Conservation (phyloP, 2,329 filamentous ascomycete genomes). For the Alternaria ethzedia region DNA sequence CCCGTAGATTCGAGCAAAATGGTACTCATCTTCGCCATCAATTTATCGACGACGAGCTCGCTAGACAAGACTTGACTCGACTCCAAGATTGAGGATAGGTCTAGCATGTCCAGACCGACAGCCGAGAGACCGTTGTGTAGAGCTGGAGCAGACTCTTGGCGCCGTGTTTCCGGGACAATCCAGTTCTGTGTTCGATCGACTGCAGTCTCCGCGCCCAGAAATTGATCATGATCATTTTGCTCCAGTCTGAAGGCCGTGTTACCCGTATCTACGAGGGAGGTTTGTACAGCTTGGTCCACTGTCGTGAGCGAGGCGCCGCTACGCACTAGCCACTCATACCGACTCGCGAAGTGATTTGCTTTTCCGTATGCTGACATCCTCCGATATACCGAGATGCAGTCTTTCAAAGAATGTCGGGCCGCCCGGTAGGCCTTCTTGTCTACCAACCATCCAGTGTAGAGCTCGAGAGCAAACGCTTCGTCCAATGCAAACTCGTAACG, state of each 20-base stretch:
- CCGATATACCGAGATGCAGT: slow-evolving; percentile 71
- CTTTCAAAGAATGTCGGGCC: slow-evolving; percentile 71
- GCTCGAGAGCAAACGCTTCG: slow-evolving; percentile 74
- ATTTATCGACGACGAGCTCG: slow-evolving; percentile 74
- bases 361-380: slow-evolving; percentile 73
- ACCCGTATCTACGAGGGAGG: slow-evolving; percentile 63
- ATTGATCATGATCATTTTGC: slow-evolving; percentile 51
- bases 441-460: slow-evolving; percentile 75
- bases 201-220: slow-evolving; percentile 47
- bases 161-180: slow-evolving; percentile 54
- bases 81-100: slow-evolving; percentile 77
- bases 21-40: slow-evolving; percentile 81
- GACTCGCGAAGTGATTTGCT: slow-evolving; percentile 69
- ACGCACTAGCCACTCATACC: slow-evolving; percentile 71
- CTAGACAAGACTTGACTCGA: slow-evolving; percentile 82
- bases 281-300: slow-evolving; percentile 71
- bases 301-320: slow-evolving; percentile 67
- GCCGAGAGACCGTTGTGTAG: slow-evolving; percentile 70
- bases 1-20: slow-evolving; percentile 81
- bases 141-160: slow-evolving; percentile 55
- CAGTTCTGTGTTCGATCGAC: slow-evolving; percentile 58
- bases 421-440: slow-evolving; percentile 69
- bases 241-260: slow-evolving; percentile 52
- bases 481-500: slow-evolving; percentile 72
- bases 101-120: slow-evolving; percentile 76